Evolutionary conservation across 176 grass and related monocot genomes (phyloP), one percentile per base, ranked within the genome.

Genomic region (Phragmites australis): DNA sequence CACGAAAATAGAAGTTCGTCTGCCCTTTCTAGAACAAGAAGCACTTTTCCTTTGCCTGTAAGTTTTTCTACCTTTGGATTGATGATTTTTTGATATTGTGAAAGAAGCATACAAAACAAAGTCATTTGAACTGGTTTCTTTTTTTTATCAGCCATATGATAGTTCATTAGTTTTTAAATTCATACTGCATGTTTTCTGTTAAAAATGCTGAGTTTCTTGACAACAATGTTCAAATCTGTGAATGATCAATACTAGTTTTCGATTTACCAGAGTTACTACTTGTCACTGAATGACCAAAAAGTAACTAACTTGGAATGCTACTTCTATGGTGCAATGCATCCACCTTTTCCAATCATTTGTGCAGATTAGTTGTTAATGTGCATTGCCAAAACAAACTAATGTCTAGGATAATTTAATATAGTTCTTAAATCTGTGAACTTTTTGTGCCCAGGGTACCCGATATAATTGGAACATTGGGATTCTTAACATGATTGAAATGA

Each of bases 91-190:
- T 80, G 47, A 41, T 14, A 19, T 57, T 29, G 29, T 25, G 75
- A 42, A 51, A 67, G 59, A 74, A 21, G 10, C 47, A 64, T 70
- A 39, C 5, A 21, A 17, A 63, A 54, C 14, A 63, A 46, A 30
- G 14, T 76, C 30, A 27, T 40, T 31, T 44, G 27, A 46, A 47
- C 66, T 48, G 1, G 9, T 58, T 17, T 57, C 8, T n/a, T 6
- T 37, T 74, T 77, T 65, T 74, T 8, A 62, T 23, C 56, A 82
- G 79, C 13, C 64, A 74, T 69, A 60, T 75, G 62, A 75, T 27
- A 73, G 17, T 31, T 61, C 68, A 44, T 26, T 58, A 27, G 37
- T 74, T 18, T 62, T 79, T 2, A 67, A 75, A 30, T 37, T 55
- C 1, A 13, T 58, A 15, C 30, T 55, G 40, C 40, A 76, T 45